Percentiles rank a stretch among this genome's conserved stretches.
These are phyloP conservation scores for Cenchrus fungigraminus DNA, from an alignment of 176 grass and related monocot species.

Conservation along the genomic window DNA sequence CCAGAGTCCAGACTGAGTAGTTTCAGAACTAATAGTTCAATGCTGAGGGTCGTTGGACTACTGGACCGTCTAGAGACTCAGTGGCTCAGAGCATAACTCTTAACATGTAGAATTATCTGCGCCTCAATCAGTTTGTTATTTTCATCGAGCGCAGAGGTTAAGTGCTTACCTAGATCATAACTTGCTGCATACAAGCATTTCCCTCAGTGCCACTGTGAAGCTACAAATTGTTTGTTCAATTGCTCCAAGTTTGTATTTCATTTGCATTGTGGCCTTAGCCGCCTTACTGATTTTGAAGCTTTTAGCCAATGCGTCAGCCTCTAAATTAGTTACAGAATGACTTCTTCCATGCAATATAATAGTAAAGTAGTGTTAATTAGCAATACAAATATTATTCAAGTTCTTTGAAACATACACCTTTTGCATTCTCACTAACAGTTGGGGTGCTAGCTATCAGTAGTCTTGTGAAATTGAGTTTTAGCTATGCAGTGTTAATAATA, in stretches of 20 bases:
- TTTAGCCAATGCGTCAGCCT: background rate
- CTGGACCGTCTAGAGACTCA: slow-evolving; percentile 4
- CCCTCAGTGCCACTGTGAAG: background rate
- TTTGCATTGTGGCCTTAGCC: slow-evolving; percentile 6
- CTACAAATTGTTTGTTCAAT: slow-evolving; percentile 18
- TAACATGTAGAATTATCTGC: background rate
- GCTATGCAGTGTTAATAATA: background rate
- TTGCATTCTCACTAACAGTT: background rate
- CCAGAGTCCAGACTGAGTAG: background rate
- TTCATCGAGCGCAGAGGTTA: background rate
- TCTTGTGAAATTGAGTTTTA: slow-evolving; percentile 11
- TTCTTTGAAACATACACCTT: background rate
- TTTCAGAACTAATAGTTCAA: slow-evolving; percentile 19
- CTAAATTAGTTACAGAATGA: background rate
- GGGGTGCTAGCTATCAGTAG: background rate
- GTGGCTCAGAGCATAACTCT: background rate
- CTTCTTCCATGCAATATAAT: background rate
- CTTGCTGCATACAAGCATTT: background rate
- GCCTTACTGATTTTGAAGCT: background rate
- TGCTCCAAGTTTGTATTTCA: slow-evolving; percentile 20
- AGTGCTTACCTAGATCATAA: background rate
- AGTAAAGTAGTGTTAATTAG: background rate
- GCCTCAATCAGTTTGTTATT: background rate
- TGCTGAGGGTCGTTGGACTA: background rate
- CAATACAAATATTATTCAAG: background rate